phyloP scores from a whole-genome alignment of 2,329 filamentous ascomycete genomes.

The Ceratocystis albifundus region DNA sequence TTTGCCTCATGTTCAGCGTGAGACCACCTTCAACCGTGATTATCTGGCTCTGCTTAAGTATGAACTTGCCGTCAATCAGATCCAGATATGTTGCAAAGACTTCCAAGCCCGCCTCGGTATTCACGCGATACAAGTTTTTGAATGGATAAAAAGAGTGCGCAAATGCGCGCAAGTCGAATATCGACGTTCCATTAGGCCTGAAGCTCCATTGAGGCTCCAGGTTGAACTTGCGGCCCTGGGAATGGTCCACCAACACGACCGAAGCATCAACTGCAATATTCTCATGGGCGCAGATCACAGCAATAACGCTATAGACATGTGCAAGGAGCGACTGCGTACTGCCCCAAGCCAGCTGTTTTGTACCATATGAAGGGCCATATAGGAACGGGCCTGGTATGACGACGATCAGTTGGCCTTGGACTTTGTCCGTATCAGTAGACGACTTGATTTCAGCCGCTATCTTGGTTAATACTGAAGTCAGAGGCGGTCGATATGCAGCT shows the following conservation, averaged over 20 bases:
- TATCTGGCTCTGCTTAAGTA: slow-evolving; percentile 40
- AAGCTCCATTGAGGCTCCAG: slow-evolving; percentile 31
- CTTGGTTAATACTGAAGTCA: slow-evolving; percentile 43
- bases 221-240: slow-evolving; percentile 29
- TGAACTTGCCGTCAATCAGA: slow-evolving; percentile 38
- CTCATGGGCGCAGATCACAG: slow-evolving; percentile 55
- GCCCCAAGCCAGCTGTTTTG: slow-evolving; percentile 48
- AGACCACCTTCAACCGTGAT: slow-evolving; percentile 43
- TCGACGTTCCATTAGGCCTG: slow-evolving; percentile 36
- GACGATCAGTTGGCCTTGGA: slow-evolving; percentile 33
- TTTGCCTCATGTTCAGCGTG: background rate
- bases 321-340: slow-evolving; percentile 64
- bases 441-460: slow-evolving; percentile 26
- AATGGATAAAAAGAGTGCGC: slow-evolving; percentile 47
- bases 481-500: slow-evolving; percentile 48
- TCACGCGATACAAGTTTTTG: slow-evolving; percentile 53
- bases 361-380: slow-evolving; percentile 37
- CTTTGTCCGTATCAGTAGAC: background rate
- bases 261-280: slow-evolving; percentile 52
- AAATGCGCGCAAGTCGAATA: slow-evolving; percentile 43
- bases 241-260: slow-evolving; percentile 60
- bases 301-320: slow-evolving; percentile 65
- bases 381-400: slow-evolving; percentile 55
- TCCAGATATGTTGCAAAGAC: slow-evolving; percentile 42
- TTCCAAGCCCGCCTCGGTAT: slow-evolving; percentile 51